Evolutionary conservation across 2,329 filamentous ascomycete genomes (phyloP), one percentile per base, ranked within the genome.

Genomic region (Berkeleyomyces rouxiae): DNA sequence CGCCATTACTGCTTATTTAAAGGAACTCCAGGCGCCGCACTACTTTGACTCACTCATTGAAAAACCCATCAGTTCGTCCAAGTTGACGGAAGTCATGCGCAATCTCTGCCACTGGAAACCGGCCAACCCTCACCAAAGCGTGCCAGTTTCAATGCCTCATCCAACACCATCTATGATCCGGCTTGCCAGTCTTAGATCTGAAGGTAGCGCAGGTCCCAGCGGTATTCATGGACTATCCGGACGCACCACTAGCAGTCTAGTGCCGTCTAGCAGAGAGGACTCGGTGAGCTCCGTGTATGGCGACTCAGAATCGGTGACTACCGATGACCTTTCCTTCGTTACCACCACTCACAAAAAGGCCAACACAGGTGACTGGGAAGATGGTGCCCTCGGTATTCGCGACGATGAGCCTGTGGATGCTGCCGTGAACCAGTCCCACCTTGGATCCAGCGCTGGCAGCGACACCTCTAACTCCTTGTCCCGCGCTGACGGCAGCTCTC

Each of bases 11-110:
- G 92, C 93, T 5, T 99, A 99, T 72, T 77, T 99, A n/a, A 97
- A 97, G 71, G 93, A 99, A 70, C 78, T 99, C 1, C 91, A 93
- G 68, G 90, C 91, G 65, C 89, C 90, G 3, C 92, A 99, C 74
- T 89, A 96, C 73, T 99, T 99, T 70, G 91, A 97, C 71, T 89
- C 88, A 0, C 78, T 99, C 60, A 90, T 99, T 61, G 91, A 99
- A 73, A 99, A 99, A 74, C 93, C 93, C 36, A 95, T 95, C 43
- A 97, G 92, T 46, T 85, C 90, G 51, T 87, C 88, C 2, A 97
- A 97, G 73, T 74, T 99, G 59, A 90, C 85, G 0, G 91, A 99
- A 70, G 89, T 93, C 0, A 78, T 99, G 67, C 86, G 87, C 66
- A 85, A 86, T 63, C 81, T 96, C 37, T 99, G 93, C 70, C 88